A percentile compares a stretch with the other conserved stretches of the same genome.
These are phyloP conservation scores for Polygonum aviculare DNA, from an alignment of 148 eudicot species.

Conservation along the genomic window DNA sequence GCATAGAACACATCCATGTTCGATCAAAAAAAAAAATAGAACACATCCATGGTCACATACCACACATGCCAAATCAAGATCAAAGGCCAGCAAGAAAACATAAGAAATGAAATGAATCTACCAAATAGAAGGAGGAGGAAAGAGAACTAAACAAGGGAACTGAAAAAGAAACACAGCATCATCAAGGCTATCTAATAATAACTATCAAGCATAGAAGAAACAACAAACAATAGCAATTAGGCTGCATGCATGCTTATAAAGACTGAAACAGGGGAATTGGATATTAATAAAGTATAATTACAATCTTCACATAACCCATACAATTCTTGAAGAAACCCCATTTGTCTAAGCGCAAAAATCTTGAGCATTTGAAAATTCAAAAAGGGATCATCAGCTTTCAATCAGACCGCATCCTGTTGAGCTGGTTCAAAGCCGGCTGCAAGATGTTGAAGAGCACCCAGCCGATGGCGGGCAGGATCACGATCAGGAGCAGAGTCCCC, in stretches of 20 bases:
- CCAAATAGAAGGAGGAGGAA: too few species aligned
- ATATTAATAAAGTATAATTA: background rate
- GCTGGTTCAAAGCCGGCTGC: constrained; percentile 96
- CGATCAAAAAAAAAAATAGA: too few species aligned
- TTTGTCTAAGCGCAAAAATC: constrained; percentile 1
- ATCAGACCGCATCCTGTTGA: constrained; percentile 78
- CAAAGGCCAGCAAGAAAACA: too few species aligned
- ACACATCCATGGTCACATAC: too few species aligned
- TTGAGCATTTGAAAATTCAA: background rate
- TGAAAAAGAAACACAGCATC: too few species aligned
- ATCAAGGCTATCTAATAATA: background rate
- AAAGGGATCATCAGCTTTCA: constrained; percentile 5
- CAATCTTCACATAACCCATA: background rate
- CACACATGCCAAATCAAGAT: too few species aligned
- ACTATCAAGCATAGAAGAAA: background rate
- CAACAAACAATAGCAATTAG: background rate
- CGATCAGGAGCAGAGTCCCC: constrained; percentile 68
- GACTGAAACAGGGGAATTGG: background rate
- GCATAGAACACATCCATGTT: too few species aligned
- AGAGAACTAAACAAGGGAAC: too few species aligned
- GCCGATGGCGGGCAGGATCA: constrained; percentile 68
- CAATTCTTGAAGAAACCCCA: background rate
- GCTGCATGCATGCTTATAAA: background rate
- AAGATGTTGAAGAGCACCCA: constrained; percentile 88
- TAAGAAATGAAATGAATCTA: too few species aligned